Conservation (phyloP, 257 asterid genomes). For the Dorcoceras hygrometricum region DNA sequence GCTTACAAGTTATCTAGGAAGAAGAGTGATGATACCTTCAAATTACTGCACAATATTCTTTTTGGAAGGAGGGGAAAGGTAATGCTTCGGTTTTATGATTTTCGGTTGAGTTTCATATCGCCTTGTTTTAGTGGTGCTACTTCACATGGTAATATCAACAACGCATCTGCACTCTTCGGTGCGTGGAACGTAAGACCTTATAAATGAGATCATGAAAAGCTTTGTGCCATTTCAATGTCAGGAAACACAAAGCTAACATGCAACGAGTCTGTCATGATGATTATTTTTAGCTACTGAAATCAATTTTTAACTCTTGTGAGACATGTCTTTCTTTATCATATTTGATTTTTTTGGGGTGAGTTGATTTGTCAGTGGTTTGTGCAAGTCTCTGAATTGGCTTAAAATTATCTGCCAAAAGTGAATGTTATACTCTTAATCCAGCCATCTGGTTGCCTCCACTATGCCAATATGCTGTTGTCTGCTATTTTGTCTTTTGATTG, state of each 20-base stretch:
- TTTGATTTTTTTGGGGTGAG: not conserved
- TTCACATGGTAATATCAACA: not conserved
- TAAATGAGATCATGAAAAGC: not conserved
- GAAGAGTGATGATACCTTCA: slow-evolving; percentile 78
- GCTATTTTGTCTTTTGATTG: slow-evolving; percentile 5
- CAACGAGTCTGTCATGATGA: not conserved
- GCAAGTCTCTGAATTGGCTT: slow-evolving; percentile 4
- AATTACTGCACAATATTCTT: slow-evolving; percentile 67
- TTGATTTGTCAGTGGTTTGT: slow-evolving; percentile 10
- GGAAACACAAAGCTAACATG: not conserved
- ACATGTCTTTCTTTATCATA: not conserved
- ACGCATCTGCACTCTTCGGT: slow-evolving; percentile 3
- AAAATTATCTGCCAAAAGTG: slow-evolving; percentile 4
- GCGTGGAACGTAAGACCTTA: not conserved
- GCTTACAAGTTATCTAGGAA: slow-evolving; percentile 74
- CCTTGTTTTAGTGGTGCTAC: not conserved
- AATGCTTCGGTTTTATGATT: slow-evolving; percentile 20
- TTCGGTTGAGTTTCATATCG: slow-evolving; percentile 1
- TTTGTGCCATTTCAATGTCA: not conserved
- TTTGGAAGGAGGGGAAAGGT: slow-evolving; percentile 97
- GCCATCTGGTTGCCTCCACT: not conserved
- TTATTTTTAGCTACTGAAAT: not conserved
- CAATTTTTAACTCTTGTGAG: not conserved
- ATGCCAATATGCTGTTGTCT: slow-evolving; percentile 7
- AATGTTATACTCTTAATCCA: not conserved